phyloP scores from a whole-genome alignment of 352 stramenopile genomes.

The Phytophthora rubi region DNA sequence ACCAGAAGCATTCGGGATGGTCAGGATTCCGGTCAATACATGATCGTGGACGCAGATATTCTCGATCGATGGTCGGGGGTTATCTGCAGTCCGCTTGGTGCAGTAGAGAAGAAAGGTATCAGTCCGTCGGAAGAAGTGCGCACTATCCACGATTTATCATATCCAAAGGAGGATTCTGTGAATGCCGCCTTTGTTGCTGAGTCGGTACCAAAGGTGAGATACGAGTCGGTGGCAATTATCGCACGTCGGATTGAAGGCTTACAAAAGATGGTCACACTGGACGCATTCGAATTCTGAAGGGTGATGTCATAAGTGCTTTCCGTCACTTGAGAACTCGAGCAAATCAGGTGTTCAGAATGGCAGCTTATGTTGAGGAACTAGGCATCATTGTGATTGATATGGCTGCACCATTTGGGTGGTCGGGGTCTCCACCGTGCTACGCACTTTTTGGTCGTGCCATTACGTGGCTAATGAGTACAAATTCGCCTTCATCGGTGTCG shows the following conservation, averaged over 20 bases:
- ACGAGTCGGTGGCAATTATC: conserved; percentile 19
- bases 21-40: conserved; percentile 22
- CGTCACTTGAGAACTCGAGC: conserved; percentile 5
- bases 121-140: conserved; percentile 13
- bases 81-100: conserved; percentile 16
- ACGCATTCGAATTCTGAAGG: conserved; percentile 17
- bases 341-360: conserved; percentile 5
- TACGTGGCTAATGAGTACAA: conserved; percentile 14
- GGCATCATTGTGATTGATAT: conserved; percentile 15
- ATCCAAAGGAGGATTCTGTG: neutral
- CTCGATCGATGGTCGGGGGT: conserved; percentile 5
- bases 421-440: conserved; percentile 23
- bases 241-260: conserved; percentile 18
- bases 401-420: conserved; percentile 23
- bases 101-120: conserved; percentile 24
- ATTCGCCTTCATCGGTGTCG: conserved; percentile 6
- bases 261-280: neutral
- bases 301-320: conserved; percentile 21
- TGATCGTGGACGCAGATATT: conserved; percentile 15
- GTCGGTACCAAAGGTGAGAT: conserved; percentile 10
- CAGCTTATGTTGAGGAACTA: conserved; percentile 11
- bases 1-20: conserved; percentile 13
- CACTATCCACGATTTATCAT: conserved; percentile 27
- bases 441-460: conserved; percentile 20
- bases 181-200: conserved; percentile 14